Evolutionary conservation across 345 rosid species (phyloP).

Genomic region (Citrus australasica): DNA sequence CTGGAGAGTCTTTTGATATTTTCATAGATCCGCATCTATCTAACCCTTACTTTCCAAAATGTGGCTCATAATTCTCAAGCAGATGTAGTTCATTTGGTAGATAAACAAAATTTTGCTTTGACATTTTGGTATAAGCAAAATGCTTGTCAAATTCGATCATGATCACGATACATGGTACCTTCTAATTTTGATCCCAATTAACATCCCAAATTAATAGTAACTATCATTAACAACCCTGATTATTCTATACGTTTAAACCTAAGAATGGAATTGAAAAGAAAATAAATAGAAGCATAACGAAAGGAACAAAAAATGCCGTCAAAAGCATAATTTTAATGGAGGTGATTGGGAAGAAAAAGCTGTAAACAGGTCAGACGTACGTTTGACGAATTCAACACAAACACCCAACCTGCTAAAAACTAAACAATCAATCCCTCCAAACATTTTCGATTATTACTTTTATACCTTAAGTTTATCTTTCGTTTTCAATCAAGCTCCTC

Average conservation of each 20-base stretch:
- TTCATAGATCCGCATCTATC: no score
- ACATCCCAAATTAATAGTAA: neutral
- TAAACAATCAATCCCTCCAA: neutral
- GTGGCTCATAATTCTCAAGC: no score
- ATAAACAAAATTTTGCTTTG: no score
- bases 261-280: no score
- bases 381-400: constrained; percentile 15
- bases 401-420: neutral
- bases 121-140: neutral
- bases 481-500: neutral
- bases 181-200: neutral
- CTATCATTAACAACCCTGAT: no score
- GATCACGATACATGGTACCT: neutral
- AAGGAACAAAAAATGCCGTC: neutral
- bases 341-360: neutral
- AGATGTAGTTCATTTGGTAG: no score
- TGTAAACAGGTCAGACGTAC: constrained; percentile 15
- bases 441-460: neutral
- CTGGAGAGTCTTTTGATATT: no score
- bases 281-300: neutral
- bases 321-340: neutral
- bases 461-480: neutral
- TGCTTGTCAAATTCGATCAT: neutral
- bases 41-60: no score
- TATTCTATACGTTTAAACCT: no score